Evolutionary conservation across 352 stramenopile genomes (phyloP).

Genomic region (Blastocystis sp.): DNA sequence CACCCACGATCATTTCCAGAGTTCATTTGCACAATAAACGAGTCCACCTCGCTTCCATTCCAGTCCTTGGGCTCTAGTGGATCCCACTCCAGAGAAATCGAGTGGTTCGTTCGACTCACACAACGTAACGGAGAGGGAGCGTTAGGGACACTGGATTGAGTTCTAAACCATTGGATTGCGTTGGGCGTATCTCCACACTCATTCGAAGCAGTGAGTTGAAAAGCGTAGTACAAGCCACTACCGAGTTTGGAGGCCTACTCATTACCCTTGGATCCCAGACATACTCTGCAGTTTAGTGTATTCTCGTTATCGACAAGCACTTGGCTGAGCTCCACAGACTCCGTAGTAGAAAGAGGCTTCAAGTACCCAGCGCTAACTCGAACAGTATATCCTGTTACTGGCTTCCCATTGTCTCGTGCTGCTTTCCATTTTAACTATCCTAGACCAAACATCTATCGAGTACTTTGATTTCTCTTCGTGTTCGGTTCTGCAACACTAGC

Average conservation of each 20-base stretch:
- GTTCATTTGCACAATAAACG: slow-evolving; percentile 19
- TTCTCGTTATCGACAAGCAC: background rate
- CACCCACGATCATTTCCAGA: background rate
- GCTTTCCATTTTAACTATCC: slow-evolving; percentile 37
- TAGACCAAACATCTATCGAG: background rate
- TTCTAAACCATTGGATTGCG: slow-evolving; percentile 20
- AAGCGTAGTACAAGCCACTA: background rate
- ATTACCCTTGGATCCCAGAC: background rate
- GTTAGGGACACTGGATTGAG: background rate
- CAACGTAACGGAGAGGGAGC: background rate
- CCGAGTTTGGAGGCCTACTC: background rate
- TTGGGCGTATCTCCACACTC: slow-evolving; percentile 1
- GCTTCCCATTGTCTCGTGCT: background rate
- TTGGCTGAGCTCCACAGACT: background rate
- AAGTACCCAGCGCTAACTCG: background rate
- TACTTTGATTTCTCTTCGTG: slow-evolving; percentile 13
- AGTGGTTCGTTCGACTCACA: background rate
- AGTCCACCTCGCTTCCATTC: slow-evolving; percentile 4
- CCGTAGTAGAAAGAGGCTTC: background rate
- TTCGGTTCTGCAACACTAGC: background rate
- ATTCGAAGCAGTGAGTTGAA: slow-evolving; percentile 9
- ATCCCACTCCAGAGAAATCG: slow-evolving; percentile 4
- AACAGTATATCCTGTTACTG: slow-evolving; percentile 20
- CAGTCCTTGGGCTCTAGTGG: background rate
- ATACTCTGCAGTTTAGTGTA: background rate